Evolutionary conservation across 208 protist genomes (phyloP).

Genomic region (Crithidia brevicula): DNA sequence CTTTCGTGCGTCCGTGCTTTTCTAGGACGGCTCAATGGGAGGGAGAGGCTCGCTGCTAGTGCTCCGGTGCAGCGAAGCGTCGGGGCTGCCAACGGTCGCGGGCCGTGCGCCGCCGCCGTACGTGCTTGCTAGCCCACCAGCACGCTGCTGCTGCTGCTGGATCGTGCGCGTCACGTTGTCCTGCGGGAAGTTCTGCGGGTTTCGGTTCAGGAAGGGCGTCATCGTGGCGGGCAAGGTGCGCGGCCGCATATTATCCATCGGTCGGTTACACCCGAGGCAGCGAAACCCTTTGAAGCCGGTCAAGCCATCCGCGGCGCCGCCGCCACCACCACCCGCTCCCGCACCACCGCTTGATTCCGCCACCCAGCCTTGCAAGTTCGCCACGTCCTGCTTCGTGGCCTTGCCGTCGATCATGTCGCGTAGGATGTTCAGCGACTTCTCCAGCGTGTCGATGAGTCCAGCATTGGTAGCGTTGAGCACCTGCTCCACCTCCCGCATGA

Average conservation of each 20-base stretch:
- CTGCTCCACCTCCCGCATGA: constrained; percentile 94
- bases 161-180: constrained; percentile 73
- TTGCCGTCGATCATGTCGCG: constrained; percentile 93
- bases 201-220: constrained; percentile 77
- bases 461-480: constrained; percentile 92
- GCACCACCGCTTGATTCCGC: constrained; percentile 37
- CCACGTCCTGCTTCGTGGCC: constrained; percentile 85
- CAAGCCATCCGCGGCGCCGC: constrained; percentile 66
- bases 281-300: constrained; percentile 89
- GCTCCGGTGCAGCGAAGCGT: constrained; percentile 27
- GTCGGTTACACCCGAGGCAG: constrained; percentile 87
- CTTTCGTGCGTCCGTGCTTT: neutral
- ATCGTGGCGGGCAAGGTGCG: constrained; percentile 62
- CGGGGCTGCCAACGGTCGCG: constrained; percentile 7
- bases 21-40: constrained; percentile 23
- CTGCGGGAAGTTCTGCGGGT: constrained; percentile 71
- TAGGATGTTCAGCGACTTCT: constrained; percentile 90
- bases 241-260: constrained; percentile 80
- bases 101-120: constrained; percentile 7
- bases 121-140: constrained; percentile 1
- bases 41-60: constrained; percentile 34
- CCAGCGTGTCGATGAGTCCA: constrained; percentile 90
- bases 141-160: constrained; percentile 59
- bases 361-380: constrained; percentile 72
- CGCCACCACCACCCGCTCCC: neutral